Conservation (phyloP, 2,329 filamentous ascomycete species). For the Diplodia sapinea region DNA sequence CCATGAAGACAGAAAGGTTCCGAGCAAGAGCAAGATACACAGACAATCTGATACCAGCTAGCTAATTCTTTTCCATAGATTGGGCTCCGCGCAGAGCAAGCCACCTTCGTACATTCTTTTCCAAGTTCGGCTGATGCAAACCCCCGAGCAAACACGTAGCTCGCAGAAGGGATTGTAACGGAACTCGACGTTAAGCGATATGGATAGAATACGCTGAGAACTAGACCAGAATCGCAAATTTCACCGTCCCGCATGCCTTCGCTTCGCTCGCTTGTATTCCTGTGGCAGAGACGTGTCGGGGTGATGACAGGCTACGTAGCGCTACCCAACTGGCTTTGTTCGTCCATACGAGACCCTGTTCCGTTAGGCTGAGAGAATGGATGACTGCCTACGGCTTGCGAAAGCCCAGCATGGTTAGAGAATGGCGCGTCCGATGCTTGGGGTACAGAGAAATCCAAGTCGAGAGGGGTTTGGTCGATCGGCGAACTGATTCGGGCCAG, state of each 20-base stretch:
- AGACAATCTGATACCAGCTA: not conserved
- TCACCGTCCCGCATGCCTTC: not conserved
- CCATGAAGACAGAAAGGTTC: not conserved
- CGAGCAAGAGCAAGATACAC: not conserved
- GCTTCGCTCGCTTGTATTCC: not conserved
- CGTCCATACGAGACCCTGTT: not conserved
- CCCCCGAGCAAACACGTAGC: too few relatives aligned
- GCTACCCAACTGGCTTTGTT: not conserved
- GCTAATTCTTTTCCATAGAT: not conserved
- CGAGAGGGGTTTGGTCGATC: slow-evolving; percentile 26
- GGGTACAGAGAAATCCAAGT: not conserved
- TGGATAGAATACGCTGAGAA: not conserved
- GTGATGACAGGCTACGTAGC: not conserved
- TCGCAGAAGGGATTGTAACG: not conserved
- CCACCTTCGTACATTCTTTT: not conserved
- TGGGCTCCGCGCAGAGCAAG: not conserved
- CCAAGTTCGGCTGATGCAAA: too few relatives aligned
- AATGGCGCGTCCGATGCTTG: not conserved
- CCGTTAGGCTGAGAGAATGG: not conserved
- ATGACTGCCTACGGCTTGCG: not conserved
- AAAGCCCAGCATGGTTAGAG: not conserved
- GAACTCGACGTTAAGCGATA: not conserved
- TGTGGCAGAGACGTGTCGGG: not conserved
- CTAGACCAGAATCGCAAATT: not conserved
- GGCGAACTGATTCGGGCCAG: slow-evolving; percentile 31